These are phyloP conservation scores for Echium plantagineum DNA, from an alignment of 257 asterid genomes.

Conservation along the genomic window DNA sequence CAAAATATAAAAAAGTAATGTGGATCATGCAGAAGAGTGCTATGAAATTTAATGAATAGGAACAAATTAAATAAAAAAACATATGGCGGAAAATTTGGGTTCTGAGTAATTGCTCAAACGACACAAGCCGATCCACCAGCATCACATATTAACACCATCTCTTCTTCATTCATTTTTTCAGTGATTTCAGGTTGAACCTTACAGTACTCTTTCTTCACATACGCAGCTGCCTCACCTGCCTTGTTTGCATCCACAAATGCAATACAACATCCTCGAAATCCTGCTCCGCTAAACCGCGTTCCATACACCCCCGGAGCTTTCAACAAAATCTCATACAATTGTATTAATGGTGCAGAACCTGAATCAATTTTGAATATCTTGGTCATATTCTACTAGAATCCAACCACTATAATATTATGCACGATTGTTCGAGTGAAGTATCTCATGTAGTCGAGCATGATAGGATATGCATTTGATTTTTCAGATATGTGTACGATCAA, in stretches of 20 bases:
- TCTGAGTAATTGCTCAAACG: slow-evolving; percentile 27
- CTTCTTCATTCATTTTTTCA: slow-evolving; percentile 32
- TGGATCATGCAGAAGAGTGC: too few relatives aligned
- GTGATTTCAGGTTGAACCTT: slow-evolving; percentile 55
- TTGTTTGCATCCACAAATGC: slow-evolving; percentile 59
- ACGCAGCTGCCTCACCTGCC: slow-evolving; percentile 53
- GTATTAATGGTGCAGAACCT: slow-evolving; percentile 83
- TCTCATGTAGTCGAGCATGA: too few relatives aligned
- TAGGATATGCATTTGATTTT: too few relatives aligned
- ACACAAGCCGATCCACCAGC: slow-evolving; percentile 66
- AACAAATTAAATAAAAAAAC: too few relatives aligned
- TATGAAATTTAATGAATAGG: not conserved
- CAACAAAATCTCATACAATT: slow-evolving; percentile 54
- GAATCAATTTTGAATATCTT: slow-evolving; percentile 2
- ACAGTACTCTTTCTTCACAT: slow-evolving; percentile 46
- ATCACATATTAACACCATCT: slow-evolving; percentile 56
- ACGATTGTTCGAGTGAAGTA: too few relatives aligned
- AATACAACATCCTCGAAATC: slow-evolving; percentile 90
- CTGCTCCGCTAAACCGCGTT: slow-evolving; percentile 92
- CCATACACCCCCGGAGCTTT: slow-evolving; percentile 89
- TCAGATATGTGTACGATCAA: too few relatives aligned
- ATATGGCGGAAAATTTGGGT: too few relatives aligned
- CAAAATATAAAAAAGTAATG: too few relatives aligned
- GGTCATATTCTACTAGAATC: not conserved
- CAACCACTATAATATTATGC: not conserved